Conservation (phyloP, 73 alveolate genomes). For the Paramecium primaurelia region DNA sequence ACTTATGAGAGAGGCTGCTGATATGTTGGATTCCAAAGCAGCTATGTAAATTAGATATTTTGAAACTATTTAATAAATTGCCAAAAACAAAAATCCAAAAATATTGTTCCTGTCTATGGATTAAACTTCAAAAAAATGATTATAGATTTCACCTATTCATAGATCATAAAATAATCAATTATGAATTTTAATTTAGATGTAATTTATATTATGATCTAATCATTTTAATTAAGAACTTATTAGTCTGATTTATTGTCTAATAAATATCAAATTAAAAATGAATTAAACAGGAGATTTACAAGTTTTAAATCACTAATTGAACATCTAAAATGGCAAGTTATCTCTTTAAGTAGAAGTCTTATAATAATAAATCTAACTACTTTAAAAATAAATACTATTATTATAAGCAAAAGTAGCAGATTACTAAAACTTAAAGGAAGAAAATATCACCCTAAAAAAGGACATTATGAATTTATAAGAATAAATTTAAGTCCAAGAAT, state of each 20-base stretch:
- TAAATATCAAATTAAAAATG: background rate
- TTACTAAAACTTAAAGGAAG: background rate
- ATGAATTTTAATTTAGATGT: background rate
- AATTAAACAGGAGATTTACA: background rate
- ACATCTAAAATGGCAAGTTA: background rate
- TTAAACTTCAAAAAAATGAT: background rate
- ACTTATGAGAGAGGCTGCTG: conserved; percentile 60
- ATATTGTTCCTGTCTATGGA: conserved; percentile 40
- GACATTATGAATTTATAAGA: background rate
- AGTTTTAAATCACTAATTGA: background rate
- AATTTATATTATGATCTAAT: background rate
- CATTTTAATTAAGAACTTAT: background rate
- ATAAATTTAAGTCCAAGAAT: background rate
- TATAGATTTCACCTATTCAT: background rate
- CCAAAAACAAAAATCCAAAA: conserved; percentile 40
- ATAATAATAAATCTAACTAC: background rate
- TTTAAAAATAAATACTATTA: background rate
- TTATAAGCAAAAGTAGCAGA: background rate
- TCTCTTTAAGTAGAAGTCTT: background rate
- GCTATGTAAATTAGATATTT: conserved; percentile 63
- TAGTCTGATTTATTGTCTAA: background rate
- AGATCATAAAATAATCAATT: background rate
- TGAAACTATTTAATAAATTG: conserved; percentile 43
- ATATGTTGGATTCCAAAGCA: conserved; percentile 56
- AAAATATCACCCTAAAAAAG: background rate